phyloP scores from a whole-genome alignment of 2,329 filamentous ascomycete species.

The Clarireedia homoeocarpa region DNA sequence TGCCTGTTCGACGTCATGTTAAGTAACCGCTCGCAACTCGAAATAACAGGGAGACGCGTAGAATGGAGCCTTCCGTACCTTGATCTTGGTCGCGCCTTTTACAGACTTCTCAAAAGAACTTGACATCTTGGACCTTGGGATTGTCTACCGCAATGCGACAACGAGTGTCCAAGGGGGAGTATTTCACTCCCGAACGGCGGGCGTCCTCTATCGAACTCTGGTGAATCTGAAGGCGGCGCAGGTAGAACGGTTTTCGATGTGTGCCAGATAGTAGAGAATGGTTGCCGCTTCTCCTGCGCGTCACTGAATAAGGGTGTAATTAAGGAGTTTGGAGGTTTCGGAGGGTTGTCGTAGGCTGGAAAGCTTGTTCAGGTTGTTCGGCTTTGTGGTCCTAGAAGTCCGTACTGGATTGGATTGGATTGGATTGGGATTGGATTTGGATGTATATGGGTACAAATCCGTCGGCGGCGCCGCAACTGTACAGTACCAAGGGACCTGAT shows the following conservation, averaged over 20 bases:
- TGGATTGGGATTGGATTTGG: neutral
- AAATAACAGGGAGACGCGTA: neutral
- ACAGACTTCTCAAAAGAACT: slow-evolving; percentile 98
- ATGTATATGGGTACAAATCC: neutral
- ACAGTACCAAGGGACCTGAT: neutral
- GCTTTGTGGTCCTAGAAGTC: neutral
- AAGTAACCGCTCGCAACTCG: slow-evolving; percentile 7
- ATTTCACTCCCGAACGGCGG: slow-evolving; percentile 4
- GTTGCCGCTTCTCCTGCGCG: neutral
- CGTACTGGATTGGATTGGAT: neutral
- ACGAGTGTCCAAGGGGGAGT: slow-evolving; percentile 5
- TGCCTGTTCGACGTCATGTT: slow-evolving; percentile 46
- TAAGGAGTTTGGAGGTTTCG: neutral
- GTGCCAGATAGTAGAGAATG: neutral
- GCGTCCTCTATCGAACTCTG: neutral
- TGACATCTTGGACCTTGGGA: slow-evolving; percentile 46
- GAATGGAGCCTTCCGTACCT: slow-evolving; percentile 46
- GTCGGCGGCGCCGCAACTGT: neutral
- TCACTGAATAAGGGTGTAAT: neutral
- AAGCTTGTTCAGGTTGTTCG: neutral
- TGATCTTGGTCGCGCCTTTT: slow-evolving; percentile 97
- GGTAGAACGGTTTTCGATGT: neutral
- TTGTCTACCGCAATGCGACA: slow-evolving; percentile 7
- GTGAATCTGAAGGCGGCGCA: neutral
- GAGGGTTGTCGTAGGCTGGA: neutral